phyloP scores from a whole-genome alignment of 257 asterid species.

The Penstemon newberryi region DNA sequence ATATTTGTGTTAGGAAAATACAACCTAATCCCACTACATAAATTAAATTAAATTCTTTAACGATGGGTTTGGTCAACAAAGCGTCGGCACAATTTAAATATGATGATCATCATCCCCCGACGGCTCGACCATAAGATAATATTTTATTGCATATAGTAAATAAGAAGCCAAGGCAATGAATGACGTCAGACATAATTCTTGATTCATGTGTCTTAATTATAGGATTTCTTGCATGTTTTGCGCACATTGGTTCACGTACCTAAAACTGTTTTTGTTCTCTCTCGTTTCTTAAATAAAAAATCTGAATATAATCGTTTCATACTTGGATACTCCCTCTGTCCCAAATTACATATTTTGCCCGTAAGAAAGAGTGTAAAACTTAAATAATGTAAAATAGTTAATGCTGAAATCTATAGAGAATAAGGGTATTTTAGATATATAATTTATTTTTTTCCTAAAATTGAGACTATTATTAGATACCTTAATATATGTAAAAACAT shows the following conservation, averaged over 20 bases:
- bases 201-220: constrained; percentile 18
- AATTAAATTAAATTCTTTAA: not conserved
- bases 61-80: constrained; percentile 28
- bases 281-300: not conserved
- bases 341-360: too few relatives aligned
- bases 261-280: not conserved
- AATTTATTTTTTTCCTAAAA: too few relatives aligned
- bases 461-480: too few relatives aligned
- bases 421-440: too few relatives aligned
- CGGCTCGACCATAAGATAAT: not conserved
- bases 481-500: too few relatives aligned
- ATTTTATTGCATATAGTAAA: not conserved
- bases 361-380: too few relatives aligned
- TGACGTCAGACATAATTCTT: constrained; percentile 19
- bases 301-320: too few relatives aligned
- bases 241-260: constrained; percentile 4
- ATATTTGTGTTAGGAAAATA: not conserved
- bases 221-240: constrained; percentile 21
- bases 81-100: constrained; percentile 4
- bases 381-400: too few relatives aligned
- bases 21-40: not conserved
- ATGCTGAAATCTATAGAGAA: too few relatives aligned
- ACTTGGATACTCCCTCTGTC: too few relatives aligned
- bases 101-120: not conserved
- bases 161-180: constrained; percentile 12